These are phyloP conservation scores for Globisporangium solare DNA, from an alignment of 352 stramenopile genomes.

Conservation along the genomic window DNA sequence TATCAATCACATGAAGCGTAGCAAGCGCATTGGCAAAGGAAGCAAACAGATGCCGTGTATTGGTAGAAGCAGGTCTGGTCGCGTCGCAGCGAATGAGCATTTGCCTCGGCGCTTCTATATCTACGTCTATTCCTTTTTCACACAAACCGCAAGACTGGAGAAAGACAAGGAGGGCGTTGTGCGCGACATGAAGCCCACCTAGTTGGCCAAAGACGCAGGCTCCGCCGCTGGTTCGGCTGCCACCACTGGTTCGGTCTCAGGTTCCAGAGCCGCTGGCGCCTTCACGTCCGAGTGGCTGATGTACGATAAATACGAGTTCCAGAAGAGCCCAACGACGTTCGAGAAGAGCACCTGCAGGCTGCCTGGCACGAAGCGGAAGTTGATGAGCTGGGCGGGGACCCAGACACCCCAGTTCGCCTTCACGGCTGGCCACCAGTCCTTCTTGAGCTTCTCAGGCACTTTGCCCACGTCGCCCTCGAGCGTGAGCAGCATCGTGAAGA, in stretches of 20 bases:
- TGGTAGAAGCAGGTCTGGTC: no score
- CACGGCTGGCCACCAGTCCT: constrained; percentile 74
- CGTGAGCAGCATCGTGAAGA: constrained; percentile 63
- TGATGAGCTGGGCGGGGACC: constrained; percentile 76
- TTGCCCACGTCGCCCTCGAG: constrained; percentile 47
- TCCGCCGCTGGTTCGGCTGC: not conserved
- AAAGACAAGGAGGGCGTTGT: no score
- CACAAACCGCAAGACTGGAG: no score
- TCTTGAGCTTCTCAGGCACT: constrained; percentile 56
- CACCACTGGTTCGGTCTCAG: not conserved
- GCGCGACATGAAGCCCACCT: no score
- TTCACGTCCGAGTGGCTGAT: constrained; percentile 44
- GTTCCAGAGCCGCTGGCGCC: not conserved
- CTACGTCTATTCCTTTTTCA: no score
- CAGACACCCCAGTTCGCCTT: constrained; percentile 81
- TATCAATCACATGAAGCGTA: no score
- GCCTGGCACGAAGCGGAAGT: constrained; percentile 75
- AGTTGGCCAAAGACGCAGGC: no score
- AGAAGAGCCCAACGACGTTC: constrained; percentile 76
- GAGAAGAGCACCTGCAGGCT: constrained; percentile 81
- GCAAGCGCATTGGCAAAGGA: no score
- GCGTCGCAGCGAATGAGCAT: no score
- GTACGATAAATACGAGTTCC: constrained; percentile 82
- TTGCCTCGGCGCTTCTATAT: no score
- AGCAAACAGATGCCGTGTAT: no score